Conservation (phyloP, 495 filamentous ascomycete genomes). For the Wilcoxina mikolae region DNA sequence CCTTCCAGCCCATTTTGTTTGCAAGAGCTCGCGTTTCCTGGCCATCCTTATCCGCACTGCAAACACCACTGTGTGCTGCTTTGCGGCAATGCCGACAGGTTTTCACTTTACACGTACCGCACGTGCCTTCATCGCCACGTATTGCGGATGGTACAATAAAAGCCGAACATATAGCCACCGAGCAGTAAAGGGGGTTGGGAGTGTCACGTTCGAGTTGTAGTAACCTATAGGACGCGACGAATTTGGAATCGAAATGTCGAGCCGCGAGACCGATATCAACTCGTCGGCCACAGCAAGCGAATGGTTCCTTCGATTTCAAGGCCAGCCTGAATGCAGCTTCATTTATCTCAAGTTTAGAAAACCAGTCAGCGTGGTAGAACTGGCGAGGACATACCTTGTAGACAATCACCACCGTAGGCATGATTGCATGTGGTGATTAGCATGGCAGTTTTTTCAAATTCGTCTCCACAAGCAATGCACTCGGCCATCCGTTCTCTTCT, state of each 20-base stretch:
- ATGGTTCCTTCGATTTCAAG: slow-evolving; percentile 7
- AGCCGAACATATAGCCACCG: slow-evolving; percentile 26
- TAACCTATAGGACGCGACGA: slow-evolving; percentile 6
- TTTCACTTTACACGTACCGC: slow-evolving; percentile 24
- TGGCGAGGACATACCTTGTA: slow-evolving; percentile 5
- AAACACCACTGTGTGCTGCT: slow-evolving; percentile 30
- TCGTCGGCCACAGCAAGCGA: slow-evolving; percentile 9
- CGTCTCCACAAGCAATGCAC: slow-evolving; percentile 12
- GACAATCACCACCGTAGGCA: slow-evolving; percentile 10
- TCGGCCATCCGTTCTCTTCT: slow-evolving; percentile 2
- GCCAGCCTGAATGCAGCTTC: slow-evolving; percentile 9
- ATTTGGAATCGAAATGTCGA: slow-evolving; percentile 7
- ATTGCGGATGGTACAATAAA: slow-evolving; percentile 30
- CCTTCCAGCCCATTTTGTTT: slow-evolving; percentile 27
- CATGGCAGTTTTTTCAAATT: slow-evolving; percentile 10
- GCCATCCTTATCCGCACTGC: slow-evolving; percentile 22
- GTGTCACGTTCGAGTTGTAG: slow-evolving; percentile 30
- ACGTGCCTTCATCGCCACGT: slow-evolving; percentile 28
- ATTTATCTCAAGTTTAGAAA: not conserved
- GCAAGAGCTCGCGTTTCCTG: slow-evolving; percentile 16
- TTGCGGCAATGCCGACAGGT: slow-evolving; percentile 35
- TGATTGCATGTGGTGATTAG: slow-evolving; percentile 9
- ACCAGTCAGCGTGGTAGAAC: not conserved
- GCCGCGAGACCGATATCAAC: slow-evolving; percentile 9
- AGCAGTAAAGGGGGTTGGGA: slow-evolving; percentile 34